These are phyloP conservation scores for Apiotrichum brassicae DNA, from an alignment of 1,284 basidiomycete species.

Conservation along the genomic window DNA sequence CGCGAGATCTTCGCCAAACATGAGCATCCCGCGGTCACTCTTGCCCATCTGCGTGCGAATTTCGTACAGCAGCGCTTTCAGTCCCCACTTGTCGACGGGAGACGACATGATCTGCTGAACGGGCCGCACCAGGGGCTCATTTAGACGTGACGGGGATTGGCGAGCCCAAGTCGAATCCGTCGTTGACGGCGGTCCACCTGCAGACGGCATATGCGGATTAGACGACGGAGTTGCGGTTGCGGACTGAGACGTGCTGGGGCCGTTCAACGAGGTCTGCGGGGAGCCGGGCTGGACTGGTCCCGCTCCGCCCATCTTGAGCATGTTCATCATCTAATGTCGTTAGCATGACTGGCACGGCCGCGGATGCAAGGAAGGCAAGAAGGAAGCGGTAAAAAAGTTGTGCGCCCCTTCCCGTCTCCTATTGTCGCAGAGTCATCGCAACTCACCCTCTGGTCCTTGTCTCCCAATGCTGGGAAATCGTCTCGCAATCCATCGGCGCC, in stretches of 20 bases:
- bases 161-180: conserved; percentile 33
- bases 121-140: conserved; percentile 68
- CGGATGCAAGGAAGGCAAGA: no score
- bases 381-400: no score
- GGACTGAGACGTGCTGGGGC: conserved; percentile 28
- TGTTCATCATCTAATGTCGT: conserved; percentile 23
- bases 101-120: conserved; percentile 90
- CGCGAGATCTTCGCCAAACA: conserved; percentile 86
- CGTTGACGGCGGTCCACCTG: conserved; percentile 24
- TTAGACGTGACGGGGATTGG: conserved; percentile 23
- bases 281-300: conserved; percentile 12
- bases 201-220: conserved; percentile 23
- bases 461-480: conserved; percentile 44
- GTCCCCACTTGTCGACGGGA: conserved; percentile 91
- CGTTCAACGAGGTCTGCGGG: conserved; percentile 21
- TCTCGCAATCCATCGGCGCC: conserved; percentile 27
- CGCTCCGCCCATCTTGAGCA: conserved; percentile 18
- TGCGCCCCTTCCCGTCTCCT: no score
- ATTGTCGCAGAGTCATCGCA: not conserved
- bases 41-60: conserved; percentile 75
- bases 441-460: conserved; percentile 28
- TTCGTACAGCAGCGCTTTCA: conserved; percentile 79
- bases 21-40: conserved; percentile 74
- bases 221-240: conserved; percentile 30
- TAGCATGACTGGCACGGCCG: not conserved